Base-by-base conservation (phyloP, 2,329 filamentous ascomycete genomes). In the Aspergillus pseudoterreus region DNA sequence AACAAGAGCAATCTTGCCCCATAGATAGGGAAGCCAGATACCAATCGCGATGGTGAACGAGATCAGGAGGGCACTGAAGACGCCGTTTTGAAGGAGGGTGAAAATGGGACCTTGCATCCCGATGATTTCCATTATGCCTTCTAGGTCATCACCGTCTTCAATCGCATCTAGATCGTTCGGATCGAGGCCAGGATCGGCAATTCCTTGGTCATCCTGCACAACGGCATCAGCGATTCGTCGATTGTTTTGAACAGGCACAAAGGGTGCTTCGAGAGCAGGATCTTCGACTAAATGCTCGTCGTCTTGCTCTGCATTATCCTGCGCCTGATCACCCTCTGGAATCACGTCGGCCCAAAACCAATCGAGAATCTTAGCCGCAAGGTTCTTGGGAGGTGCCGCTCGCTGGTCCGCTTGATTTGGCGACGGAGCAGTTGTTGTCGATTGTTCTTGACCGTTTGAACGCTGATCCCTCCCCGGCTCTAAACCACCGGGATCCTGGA, bases 81-180 rank as follows among this genome's bases (percentile, higher is more conserved):
- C 85, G 50, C 89, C 91, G 60, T 99, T 99, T 65, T 99, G 94
- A 59, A 97, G 84, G 5, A 99, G 80, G 2, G 90, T 91, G 12
- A 87, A 86, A 3, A 99, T 79, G 0, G 94, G 94, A 0, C 94
- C 94, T 64, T 95, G 90, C 88, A 99, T 95, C 35, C 94, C 94
- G 53, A 99, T 87, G 14, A 99, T 82, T 69, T 99, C 94, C 77
- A 99, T 85, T 47, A 99, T 89, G 0, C 94, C 94, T 67, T 99
- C 94, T 14, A 99, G 84, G 65, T 99, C 94, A 71, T 99, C 94
- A 9, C 88, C 88, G 59, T 96, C 88, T 41, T 79, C 77, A 14
- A 75, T 68, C n/a, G 72, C 75, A 57, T 80, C 77, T 43, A 69
- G 75, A 54, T 85, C 82, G 43, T 84, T 82, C 11, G 75, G 64